Evolutionary conservation across 192 early-diverging fungal genomes (phyloP), one percentile per base, ranked within the genome.

Genomic region (Backusella sp.): DNA sequence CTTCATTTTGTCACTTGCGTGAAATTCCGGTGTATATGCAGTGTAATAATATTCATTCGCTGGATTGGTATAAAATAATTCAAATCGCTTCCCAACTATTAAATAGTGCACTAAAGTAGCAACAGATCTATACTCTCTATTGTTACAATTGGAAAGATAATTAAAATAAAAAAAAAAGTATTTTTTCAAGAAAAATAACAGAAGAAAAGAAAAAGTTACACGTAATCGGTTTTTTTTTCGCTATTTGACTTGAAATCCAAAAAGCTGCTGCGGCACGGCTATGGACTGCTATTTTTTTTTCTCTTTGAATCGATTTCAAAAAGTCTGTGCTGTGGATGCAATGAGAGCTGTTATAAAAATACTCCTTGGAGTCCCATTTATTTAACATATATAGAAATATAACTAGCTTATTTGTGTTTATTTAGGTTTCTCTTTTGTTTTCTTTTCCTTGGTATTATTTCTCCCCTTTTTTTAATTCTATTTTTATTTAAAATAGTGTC

Each of bases 121-220:
- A 59, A 26, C 8, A 26, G 53, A 26, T 59, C 23, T 59, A 59
- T 59, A 21, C 53, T 59, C n/a, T 59, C 53, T 59, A 26, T 59
- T 59, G 12, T 59, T 59, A 59, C 53, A 59, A 59, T 59, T 26
- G 53, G 23, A 59, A 23, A 21, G 17, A 21, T 2, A 23, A 56
- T 21, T 56, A 56, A 56, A 21, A 56, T 23, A 56, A 59, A 59
- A 28, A 59, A 28, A 28, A 12, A 9, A n/a, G 2, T 62, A 26
- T 62, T 62, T 62, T 59, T 59, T 59, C 26, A 62, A 62, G 26
- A 62, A 56, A 56, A 62, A 62, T 59, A 59, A 26, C 53, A 59
- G 21, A 59, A 59, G 53, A 59, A 19, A 59, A 59, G 15, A 26
- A 59, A 53, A 59, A 59, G 23, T 59, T 59, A 59, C 53, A 59